Evolutionary conservation across 2,329 filamentous ascomycete genomes (phyloP), one percentile per base, ranked within the genome.

Genomic region (Graphiopsis chlorocephala): DNA sequence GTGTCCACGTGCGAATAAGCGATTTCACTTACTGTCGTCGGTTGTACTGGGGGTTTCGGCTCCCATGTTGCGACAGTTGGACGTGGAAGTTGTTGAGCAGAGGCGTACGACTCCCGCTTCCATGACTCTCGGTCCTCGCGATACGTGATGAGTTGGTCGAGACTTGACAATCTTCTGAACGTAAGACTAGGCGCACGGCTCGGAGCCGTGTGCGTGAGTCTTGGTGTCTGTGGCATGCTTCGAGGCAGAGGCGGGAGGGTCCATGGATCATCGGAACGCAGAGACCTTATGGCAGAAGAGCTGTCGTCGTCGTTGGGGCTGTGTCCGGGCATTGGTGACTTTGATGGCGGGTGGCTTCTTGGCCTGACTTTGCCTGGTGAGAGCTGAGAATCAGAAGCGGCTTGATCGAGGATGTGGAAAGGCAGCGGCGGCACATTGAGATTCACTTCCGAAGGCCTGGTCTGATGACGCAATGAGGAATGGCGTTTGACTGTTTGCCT

Each of bases 131-230:
- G 69, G 57, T 74, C 73, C 58, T 75, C 73, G 11, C 70, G 72
- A 64, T 74, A 75, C 5, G 68, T 69, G 52, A 76, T 70, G 48
- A 76, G 52, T 42, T 70, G 73, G 63, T 76, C 74, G 17, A 76
- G 67, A 48, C 73, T 76, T 15, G 72, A 72, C 1, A 74, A 65
- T 15, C 69, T 64, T 6, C 64, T 65, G 55, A 74, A 69, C 0
- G 68, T 69, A 10, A 70, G 72, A 55, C 67, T 70, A n/a, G 68
- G 70, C 33, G 66, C 61, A 31, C 68, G 61, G 25, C 25, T 15
- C 17, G 62, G 55, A 7, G 45, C 29, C 14, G 47, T 52, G 15
- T 38, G 55, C 3, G 35, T 28, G 26, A 60, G 56, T 35, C 35
- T 35, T 4, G 62, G 56, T 31, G 48, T 62, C 11, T 53, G 48